Percentiles rank a stretch among this genome's conserved stretches.
Evolutionary conservation across 345 rosid species (phyloP).

Genomic region (Murraya paniculata): DNA sequence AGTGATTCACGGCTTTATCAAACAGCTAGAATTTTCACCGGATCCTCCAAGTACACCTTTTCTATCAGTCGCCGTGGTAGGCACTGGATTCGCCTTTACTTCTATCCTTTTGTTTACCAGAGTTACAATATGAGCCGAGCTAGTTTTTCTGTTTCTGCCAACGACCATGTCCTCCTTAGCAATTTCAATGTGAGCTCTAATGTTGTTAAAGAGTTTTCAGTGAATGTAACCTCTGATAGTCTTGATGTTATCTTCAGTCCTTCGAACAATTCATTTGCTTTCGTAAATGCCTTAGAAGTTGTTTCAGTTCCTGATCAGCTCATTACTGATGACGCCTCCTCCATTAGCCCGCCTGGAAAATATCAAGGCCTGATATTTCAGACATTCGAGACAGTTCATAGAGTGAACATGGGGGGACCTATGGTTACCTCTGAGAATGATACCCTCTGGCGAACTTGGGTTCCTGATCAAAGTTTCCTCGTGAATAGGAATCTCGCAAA

Average conservation of each 20-base stretch:
- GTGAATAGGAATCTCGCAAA: conserved; percentile 34
- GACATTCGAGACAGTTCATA: conserved; percentile 69
- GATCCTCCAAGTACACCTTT: conserved; percentile 61
- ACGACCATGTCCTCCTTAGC: conserved; percentile 50
- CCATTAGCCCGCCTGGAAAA: conserved; percentile 22
- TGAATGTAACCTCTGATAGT: conserved; percentile 41
- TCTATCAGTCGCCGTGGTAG: conserved; percentile 50
- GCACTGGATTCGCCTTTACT: conserved; percentile 89
- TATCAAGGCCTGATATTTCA: conserved; percentile 50
- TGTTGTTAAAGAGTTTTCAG: conserved; percentile 64
- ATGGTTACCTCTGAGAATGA: conserved; percentile 50
- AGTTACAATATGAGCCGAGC: conserved; percentile 57
- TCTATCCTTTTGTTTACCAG: conserved; percentile 55
- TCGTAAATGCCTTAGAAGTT: conserved; percentile 74
- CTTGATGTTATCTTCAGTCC: conserved; percentile 69
- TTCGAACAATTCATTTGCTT: conserved; percentile 53
- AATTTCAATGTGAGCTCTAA: conserved; percentile 35
- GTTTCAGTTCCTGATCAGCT: conserved; percentile 70
- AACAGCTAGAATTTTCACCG: conserved; percentile 68
- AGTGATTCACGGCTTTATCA: conserved; percentile 56
- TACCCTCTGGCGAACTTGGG: conserved; percentile 80
- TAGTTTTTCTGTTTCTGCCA: conserved; percentile 56
- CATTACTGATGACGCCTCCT: conserved; percentile 34
- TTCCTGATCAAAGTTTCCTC: conserved; percentile 52
- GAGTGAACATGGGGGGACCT: conserved; percentile 93